These are phyloP conservation scores for Stagonosporopsis cucurbitacearum DNA, from an alignment of 2,329 filamentous ascomycete species.

Conservation along the genomic window DNA sequence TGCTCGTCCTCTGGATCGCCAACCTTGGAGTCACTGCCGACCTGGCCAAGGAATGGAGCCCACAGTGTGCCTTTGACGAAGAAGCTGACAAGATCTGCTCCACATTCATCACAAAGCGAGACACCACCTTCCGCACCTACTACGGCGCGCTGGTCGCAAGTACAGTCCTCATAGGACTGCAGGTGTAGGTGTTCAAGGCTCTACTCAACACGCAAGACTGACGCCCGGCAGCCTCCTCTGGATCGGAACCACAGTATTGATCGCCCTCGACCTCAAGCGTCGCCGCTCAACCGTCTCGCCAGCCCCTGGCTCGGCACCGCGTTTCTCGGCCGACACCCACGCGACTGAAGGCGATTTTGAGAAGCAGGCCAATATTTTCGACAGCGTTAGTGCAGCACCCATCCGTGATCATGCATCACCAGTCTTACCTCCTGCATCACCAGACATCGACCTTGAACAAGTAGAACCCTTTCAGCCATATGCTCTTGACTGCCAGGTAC, in stretches of 20 bases:
- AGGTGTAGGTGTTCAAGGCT: constrained; percentile 33
- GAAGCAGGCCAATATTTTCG: constrained; percentile 14
- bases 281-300: constrained; percentile 10
- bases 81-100: constrained; percentile 22
- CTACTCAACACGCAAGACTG: background rate
- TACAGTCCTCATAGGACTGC: constrained; percentile 33
- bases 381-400: constrained; percentile 14
- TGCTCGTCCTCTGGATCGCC: constrained; percentile 61
- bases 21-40: constrained; percentile 36
- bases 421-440: constrained; percentile 18
- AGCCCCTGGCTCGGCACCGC: background rate
- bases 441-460: constrained; percentile 11
- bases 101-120: constrained; percentile 19
- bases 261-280: constrained; percentile 14
- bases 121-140: constrained; percentile 26
- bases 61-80: constrained; percentile 17
- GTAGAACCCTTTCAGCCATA: constrained; percentile 4
- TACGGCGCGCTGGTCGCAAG: constrained; percentile 34
- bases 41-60: constrained; percentile 31
- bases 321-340: constrained; percentile 9
- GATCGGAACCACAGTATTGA: constrained; percentile 10
- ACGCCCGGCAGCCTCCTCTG: constrained; percentile 14
- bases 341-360: constrained; percentile 6
- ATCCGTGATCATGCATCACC: constrained; percentile 9
- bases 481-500: background rate